Base-by-base conservation (phyloP, 352 stramenopile genomes). In the Globisporangium echinulatum region DNA sequence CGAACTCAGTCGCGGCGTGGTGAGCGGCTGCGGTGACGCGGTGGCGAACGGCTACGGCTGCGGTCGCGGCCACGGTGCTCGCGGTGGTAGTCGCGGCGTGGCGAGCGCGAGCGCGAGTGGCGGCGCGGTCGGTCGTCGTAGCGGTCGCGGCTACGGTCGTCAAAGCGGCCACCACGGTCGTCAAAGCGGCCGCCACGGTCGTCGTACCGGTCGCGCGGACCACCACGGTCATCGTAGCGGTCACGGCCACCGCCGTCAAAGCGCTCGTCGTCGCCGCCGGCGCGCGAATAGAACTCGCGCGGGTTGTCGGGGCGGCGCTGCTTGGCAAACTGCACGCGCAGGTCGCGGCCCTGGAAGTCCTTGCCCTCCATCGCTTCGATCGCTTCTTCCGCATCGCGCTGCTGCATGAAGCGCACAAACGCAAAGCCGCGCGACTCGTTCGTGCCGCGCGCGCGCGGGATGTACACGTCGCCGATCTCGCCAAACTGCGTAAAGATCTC, bases 341-440 rank as follows among this genome's bases (percentile, higher is more conserved):
- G 58, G 61, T 85, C 70, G 54, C 80, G 76, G 56, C 77, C 82
- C 59, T 89, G 79, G 67, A 87, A 89, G 11, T 88, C 76, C 63
- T 85, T 74, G 49, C 73, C 75, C 54, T 92, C 77, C 73, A 88
- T 85, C 55, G 57, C 81, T 15, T 82, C 77, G 56, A 96, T 90
- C 36, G 88, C 88, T 62, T 96, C 85, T 48, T 96, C 88, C 6
- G 88, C 88, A 54, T 96, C 88, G 36, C 87, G 79, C 68, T 92
- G 90, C 64, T 94, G 75, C 62, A 93, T 60, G 66, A 92, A 97
- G 10, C 85, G 81, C 48, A 97, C 88, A 69, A 97, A 97, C 44
- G 85, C 85, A 51, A 91, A 94, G 15, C 81, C 81, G 54, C 76
- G 76, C 62, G 82, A 87, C 68, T 95, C 89, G 58, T 80, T 90